Evolutionary conservation across 2,329 filamentous ascomycete genomes (phyloP), one percentile per base, ranked within the genome.

Genomic region (Fusarium buxicola): DNA sequence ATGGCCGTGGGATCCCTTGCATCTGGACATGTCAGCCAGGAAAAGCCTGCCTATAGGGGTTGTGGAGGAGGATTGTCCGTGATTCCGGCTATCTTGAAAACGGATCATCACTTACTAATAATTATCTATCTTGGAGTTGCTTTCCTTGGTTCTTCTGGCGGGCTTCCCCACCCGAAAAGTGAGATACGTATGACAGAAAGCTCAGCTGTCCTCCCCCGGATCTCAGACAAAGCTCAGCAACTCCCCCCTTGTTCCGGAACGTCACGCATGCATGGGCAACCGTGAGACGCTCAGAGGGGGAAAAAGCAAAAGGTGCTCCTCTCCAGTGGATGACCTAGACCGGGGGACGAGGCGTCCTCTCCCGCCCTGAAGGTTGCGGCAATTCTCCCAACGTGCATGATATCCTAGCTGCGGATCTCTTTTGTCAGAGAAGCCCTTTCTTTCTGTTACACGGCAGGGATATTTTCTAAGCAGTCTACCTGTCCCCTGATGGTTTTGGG

Each of bases 321-420:
- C n/a, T n/a, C 40, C 30, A 28, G 38, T 48, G 34, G 16, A 38
- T 31, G 28, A 40, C 38, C 32, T 32, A 38, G 28, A 46, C 46
- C 16, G 25, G 44, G 39, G 32, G 27, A 40, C 39, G 55, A 63
- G 49, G 41, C 58, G 45, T 34, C 31, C 15, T 59, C 46, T 60
- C 30, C 54, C 43, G 49, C 59, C 63, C 54, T 59, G 41, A 34
- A 41, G 43, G 58, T 58, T 65, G 48, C 52, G 53, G 41, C 31
- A 55, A 55, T 48, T 41, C 55, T 45, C 32, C 31, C 39, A 45
- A 47, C 44, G 52, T 68, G 62, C 56, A 68, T 55, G 28, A 55
- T 55, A 69, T 68, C 67, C 67, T 45, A 59, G 62, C 36, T 57
- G 67, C 53, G 62, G 67, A 69, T 69, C 67, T 68, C 40, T n/a